These are phyloP conservation scores for Marasmius fiardii DNA, from an alignment of 1,284 basidiomycete species.

Conservation along the genomic window DNA sequence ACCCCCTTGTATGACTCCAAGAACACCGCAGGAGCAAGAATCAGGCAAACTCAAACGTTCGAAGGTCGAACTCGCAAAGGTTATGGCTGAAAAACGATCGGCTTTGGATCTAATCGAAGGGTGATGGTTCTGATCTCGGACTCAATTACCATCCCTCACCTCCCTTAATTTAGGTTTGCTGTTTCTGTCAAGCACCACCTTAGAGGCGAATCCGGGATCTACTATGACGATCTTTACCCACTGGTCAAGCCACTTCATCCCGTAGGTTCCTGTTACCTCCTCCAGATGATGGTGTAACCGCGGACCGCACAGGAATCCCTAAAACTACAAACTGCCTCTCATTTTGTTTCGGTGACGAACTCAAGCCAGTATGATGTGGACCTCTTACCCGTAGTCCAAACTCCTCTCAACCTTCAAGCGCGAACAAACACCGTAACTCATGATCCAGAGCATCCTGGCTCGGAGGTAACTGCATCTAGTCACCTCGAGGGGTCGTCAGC, in stretches of 20 bases:
- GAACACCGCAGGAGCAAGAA: slow-evolving; percentile 32
- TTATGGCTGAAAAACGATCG: slow-evolving; percentile 59
- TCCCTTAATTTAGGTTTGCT: slow-evolving; percentile 46
- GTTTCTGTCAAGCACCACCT: slow-evolving; percentile 64
- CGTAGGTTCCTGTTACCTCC: slow-evolving; percentile 19
- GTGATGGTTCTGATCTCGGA: slow-evolving; percentile 22
- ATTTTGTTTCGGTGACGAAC: not conserved
- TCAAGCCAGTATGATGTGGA: not conserved
- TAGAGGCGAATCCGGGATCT: slow-evolving; percentile 55
- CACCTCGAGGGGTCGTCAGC: too few relatives aligned
- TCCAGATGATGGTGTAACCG: not conserved
- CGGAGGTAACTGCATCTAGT: too few relatives aligned
- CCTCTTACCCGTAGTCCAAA: not conserved
- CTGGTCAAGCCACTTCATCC: slow-evolving; percentile 42
- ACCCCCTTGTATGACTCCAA: slow-evolving; percentile 40
- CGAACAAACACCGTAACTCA: not conserved
- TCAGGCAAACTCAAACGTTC: slow-evolving; percentile 26
- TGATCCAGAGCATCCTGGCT: too few relatives aligned
- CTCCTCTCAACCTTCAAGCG: not conserved
- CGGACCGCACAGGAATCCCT: not conserved
- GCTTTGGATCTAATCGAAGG: slow-evolving; percentile 57
- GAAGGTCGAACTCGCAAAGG: slow-evolving; percentile 38
- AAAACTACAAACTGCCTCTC: not conserved
- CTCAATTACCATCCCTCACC: not conserved
- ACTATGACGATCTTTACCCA: slow-evolving; percentile 58